phyloP scores from a whole-genome alignment of 768 basidiomycete species.

The Rubroboletus satanas region DNA sequence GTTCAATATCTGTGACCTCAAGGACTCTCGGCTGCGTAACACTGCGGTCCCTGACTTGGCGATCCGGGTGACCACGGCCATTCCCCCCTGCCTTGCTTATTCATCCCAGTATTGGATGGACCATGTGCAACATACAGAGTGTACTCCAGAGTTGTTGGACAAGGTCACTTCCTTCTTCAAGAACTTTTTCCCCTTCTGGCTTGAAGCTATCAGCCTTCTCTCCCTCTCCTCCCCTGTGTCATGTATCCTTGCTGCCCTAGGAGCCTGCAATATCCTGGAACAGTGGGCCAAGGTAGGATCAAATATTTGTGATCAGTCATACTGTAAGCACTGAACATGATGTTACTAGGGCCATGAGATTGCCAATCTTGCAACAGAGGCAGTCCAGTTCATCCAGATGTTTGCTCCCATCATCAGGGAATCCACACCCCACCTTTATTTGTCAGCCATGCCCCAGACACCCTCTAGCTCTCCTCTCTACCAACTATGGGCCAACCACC shows the following conservation, averaged over 20 bases:
- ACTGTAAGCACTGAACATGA: background rate
- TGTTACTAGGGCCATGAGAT: constrained; percentile 10
- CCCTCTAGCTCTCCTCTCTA: constrained; percentile 27
- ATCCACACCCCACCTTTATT: constrained; percentile 37
- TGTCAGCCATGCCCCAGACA: constrained; percentile 37
- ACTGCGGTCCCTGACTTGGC: constrained; percentile 19
- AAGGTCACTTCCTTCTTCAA: constrained; percentile 21
- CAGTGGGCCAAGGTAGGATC: constrained; percentile 18
- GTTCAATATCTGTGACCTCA: constrained; percentile 40
- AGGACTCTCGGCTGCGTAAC: constrained; percentile 34
- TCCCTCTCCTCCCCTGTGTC: constrained; percentile 3
- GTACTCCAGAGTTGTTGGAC: constrained; percentile 12
- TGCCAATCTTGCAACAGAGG: constrained; percentile 22
- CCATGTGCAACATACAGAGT: constrained; percentile 21
- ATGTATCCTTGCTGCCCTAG: constrained; percentile 6
- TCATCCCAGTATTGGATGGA: constrained; percentile 37
- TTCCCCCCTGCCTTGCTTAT: constrained; percentile 33
- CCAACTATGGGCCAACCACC: constrained; percentile 21
- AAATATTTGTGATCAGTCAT: background rate
- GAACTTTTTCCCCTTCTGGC: constrained; percentile 34
- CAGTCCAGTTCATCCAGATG: constrained; percentile 26
- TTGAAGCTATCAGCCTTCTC: constrained; percentile 34
- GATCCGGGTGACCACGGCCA: constrained; percentile 16
- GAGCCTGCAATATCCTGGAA: constrained; percentile 6
- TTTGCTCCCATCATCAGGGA: constrained; percentile 30